Evolutionary conservation across 2,329 filamentous ascomycete genomes (phyloP), one percentile per base, ranked within the genome.

Genomic region (Fusarium fracticaudum): DNA sequence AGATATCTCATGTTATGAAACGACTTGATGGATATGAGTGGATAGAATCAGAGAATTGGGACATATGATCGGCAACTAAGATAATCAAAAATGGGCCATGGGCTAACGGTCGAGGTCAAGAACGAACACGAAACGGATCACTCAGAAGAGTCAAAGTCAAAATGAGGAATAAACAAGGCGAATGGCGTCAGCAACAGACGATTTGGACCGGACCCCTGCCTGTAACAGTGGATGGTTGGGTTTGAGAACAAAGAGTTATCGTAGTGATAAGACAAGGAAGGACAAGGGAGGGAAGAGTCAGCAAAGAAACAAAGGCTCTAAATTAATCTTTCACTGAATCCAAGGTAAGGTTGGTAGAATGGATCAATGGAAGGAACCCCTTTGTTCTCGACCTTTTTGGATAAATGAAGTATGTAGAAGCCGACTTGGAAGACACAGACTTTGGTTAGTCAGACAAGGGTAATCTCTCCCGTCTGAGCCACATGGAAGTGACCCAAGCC

Each of bases 111-210:
- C 44, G 26, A 57, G 48, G 55, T 53, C 29, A 60, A 60, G 43
- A 69, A 24, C 47, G 64, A 69, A 69, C 50, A 69, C 44, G 58
- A 69, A 64, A 69, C 40, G 24, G 47, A 48, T 44, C 47, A 55
- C 44, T 70, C 26, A 44, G 22, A 55, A 50, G 41, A 15, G n/a
- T 14, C 20, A 47, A 48, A 48, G 22, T 60, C 41, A 57, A 61
- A 44, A 67, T 38, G 29, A 60, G 29, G 24, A 48, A 68, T 45
- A 60, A 53, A 60, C 59, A 50, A 53, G 69, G 45, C 33, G 53
- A 50, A 76, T 76, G 73, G 73, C 71, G 65, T 55, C 59, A 66
- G 67, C 63, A 66, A 76, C 74, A 67, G 59, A 60, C 53, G 73
- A 61, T 59, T 55, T 31, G n/a, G 50, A 26, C 35, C 33, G 33